These are phyloP conservation scores for Citrus maxima DNA, from an alignment of 345 rosid genomes.

Conservation along the genomic window DNA sequence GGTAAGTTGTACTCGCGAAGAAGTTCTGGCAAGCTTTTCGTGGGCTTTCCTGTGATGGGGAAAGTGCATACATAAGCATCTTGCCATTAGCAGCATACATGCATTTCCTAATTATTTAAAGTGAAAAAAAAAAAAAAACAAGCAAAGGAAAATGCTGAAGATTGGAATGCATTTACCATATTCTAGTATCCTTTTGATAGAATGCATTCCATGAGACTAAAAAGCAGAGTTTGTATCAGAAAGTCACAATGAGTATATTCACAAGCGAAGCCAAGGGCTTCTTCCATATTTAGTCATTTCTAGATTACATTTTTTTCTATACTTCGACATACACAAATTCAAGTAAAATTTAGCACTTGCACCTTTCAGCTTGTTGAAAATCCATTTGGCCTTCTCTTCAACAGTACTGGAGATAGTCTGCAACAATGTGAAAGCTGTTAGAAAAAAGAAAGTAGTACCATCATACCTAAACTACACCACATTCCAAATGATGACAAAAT, in stretches of 20 bases:
- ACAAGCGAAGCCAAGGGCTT: not conserved
- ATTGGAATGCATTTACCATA: not conserved
- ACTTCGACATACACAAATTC: not conserved
- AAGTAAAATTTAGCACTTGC: not conserved
- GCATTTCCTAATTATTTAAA: not conserved
- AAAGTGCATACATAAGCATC: constrained; percentile 9
- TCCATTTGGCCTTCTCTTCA: constrained; percentile 97
- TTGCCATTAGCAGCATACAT: not conserved
- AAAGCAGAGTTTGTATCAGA: not conserved
- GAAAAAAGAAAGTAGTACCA: constrained; percentile 1
- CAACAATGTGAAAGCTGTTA: constrained; percentile 9
- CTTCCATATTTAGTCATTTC: not conserved
- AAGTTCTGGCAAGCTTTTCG: constrained; percentile 75
- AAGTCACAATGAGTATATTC: not conserved
- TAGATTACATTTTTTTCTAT: not conserved
- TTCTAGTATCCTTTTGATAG: not conserved
- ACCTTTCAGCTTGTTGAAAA: constrained; percentile 98
- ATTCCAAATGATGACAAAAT: not conserved
- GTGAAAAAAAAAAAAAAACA: too few relatives aligned
- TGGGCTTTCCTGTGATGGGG: constrained; percentile 58
- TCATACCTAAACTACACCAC: not conserved
- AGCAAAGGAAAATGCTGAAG: not conserved
- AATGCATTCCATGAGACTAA: not conserved
- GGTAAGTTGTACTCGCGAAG: constrained; percentile 91
- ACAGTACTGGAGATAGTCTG: constrained; percentile 88